Evolutionary conservation across 192 early-diverging fungal genomes (phyloP).

Genomic region (Borealophlyctis nickersoniae): DNA sequence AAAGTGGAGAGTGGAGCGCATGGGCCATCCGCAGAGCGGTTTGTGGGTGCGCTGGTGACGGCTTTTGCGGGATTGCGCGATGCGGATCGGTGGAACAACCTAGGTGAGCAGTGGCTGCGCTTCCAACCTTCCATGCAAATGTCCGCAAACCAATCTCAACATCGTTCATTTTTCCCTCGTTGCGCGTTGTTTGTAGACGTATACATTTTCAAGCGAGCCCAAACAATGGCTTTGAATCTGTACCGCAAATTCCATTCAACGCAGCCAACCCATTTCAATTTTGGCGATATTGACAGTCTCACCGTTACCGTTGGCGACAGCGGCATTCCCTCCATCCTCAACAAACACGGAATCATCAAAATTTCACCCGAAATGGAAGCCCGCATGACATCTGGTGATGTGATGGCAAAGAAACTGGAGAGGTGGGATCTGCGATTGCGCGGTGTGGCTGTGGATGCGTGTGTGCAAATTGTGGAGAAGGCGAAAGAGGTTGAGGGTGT

Average conservation of each 20-base stretch:
- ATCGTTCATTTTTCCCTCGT: too few species aligned
- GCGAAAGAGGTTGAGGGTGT: background rate
- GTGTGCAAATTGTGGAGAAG: background rate
- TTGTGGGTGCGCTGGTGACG: constrained; percentile 58
- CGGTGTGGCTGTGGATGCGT: constrained; percentile 7
- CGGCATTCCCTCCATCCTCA: constrained; percentile 68
- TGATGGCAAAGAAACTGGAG: background rate
- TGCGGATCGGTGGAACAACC: constrained; percentile 23
- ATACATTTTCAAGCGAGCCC: constrained; percentile 77
- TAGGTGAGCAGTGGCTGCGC: too few species aligned
- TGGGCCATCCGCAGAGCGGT: constrained; percentile 48
- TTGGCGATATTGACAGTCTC: constrained; percentile 60
- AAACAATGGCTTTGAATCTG: constrained; percentile 66
- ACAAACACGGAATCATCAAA: constrained; percentile 15
- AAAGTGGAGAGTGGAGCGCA: constrained; percentile 36
- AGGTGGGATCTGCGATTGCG: constrained; percentile 12
- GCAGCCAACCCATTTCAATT: constrained; percentile 56
- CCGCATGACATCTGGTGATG: background rate
- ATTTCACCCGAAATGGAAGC: background rate
- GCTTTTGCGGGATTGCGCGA: constrained; percentile 74
- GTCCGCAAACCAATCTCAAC: too few species aligned
- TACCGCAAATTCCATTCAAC: constrained; percentile 55
- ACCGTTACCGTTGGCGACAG: constrained; percentile 71
- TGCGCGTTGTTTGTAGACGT: too few species aligned
- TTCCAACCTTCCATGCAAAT: too few species aligned